phyloP scores from a whole-genome alignment of 306 rosid genomes.

The Delonix regia region DNA sequence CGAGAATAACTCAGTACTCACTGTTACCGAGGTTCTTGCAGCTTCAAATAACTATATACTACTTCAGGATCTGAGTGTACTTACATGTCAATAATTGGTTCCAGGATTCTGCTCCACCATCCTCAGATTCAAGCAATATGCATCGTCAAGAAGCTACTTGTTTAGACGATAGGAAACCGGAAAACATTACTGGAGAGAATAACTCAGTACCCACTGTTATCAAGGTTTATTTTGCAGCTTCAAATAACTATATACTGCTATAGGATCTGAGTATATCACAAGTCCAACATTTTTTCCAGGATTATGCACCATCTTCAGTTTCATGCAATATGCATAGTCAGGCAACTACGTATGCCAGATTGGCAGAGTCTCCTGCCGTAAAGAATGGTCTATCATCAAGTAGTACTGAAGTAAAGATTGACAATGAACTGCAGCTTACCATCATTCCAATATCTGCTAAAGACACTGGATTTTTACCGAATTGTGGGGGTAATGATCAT shows the following conservation, averaged over 20 bases:
- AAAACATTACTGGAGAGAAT: slow-evolving; percentile 34
- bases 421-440: slow-evolving; percentile 44
- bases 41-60: slow-evolving; percentile 30
- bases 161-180: slow-evolving; percentile 30
- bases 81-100: slow-evolving; percentile 10
- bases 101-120: slow-evolving; percentile 47
- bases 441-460: slow-evolving; percentile 86
- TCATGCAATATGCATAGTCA: slow-evolving; percentile 63
- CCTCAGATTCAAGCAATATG: slow-evolving; percentile 49
- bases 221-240: slow-evolving; percentile 41
- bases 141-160: slow-evolving; percentile 70
- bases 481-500: slow-evolving; percentile 59
- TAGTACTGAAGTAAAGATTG: slow-evolving; percentile 36
- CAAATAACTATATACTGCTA: slow-evolving; percentile 18
- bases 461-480: slow-evolving; percentile 68
- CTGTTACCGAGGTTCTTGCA: slow-evolving; percentile 40
- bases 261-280: slow-evolving; percentile 26
- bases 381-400: slow-evolving; percentile 45
- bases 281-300: slow-evolving; percentile 42
- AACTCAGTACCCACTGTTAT: slow-evolving; percentile 10
- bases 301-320: slow-evolving; percentile 39
- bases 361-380: slow-evolving; percentile 66
- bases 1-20: slow-evolving; percentile 26
- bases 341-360: slow-evolving; percentile 70
- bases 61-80: slow-evolving; percentile 29